Conservation (phyloP, 495 filamentous ascomycete genomes). For the Xylaria curta region DNA sequence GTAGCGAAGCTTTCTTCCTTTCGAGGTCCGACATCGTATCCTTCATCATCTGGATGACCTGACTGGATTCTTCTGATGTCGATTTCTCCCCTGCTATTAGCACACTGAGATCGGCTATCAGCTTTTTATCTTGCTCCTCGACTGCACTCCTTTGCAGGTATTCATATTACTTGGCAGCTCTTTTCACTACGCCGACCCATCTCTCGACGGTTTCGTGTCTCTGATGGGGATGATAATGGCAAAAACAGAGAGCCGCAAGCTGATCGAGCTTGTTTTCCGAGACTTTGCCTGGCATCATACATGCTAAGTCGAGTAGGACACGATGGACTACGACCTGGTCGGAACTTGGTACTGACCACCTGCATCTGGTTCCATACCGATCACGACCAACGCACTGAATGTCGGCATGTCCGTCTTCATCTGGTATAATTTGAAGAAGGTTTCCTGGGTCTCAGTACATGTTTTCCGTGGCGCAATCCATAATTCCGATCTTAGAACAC, state of each 20-base stretch:
- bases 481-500: neutral
- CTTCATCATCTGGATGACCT: neutral
- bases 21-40: neutral
- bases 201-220: neutral
- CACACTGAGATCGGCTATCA: neutral
- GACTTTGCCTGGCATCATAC: neutral
- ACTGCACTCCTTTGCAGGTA: neutral
- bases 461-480: neutral
- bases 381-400: constrained; percentile 1
- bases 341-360: neutral
- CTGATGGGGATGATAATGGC: neutral
- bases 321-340: neutral
- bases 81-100: neutral
- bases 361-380: neutral
- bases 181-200: neutral
- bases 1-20: neutral
- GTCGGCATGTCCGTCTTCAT: neutral
- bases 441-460: neutral
- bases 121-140: neutral
- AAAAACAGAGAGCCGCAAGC: neutral
- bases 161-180: neutral
- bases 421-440: neutral
- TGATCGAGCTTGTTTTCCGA: neutral
- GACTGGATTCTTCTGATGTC: neutral
- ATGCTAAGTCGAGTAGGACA: neutral